Evolutionary conservation across 208 protist species (phyloP).

Genomic region (Leishmania guyanensis): DNA sequence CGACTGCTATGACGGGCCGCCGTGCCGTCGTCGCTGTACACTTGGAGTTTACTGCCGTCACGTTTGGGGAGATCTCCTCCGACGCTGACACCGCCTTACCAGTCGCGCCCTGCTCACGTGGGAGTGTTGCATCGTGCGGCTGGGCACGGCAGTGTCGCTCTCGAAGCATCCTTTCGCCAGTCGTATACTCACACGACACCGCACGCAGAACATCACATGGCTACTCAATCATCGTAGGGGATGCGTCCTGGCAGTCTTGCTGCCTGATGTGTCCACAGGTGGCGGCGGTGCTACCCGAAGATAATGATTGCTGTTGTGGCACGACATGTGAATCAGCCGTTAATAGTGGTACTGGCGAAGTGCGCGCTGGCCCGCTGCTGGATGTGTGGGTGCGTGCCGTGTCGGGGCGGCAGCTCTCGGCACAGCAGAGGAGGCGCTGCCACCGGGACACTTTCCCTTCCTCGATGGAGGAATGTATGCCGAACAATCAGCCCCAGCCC

Average conservation of each 20-base stretch:
- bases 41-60: not conserved
- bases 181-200: not conserved
- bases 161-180: not conserved
- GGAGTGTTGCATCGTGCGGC: slow-evolving; percentile 12
- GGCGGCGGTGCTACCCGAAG: not conserved
- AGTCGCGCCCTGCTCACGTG: slow-evolving; percentile 4
- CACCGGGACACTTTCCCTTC: not conserved
- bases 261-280: slow-evolving; percentile 23
- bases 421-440: not conserved
- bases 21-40: not conserved
- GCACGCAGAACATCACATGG: slow-evolving; percentile 6
- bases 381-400: slow-evolving; percentile 29
- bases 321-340: not conserved
- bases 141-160: not conserved
- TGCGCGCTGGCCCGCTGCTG: slow-evolving; percentile 8
- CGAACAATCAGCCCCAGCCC: slow-evolving; percentile 1
- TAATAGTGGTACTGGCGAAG: not conserved
- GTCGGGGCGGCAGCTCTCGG: not conserved
- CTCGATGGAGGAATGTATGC: not conserved
- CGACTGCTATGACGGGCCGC: not conserved
- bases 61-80: not conserved
- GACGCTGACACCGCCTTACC: not conserved
- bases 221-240: slow-evolving; percentile 16
- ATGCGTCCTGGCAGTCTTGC: slow-evolving; percentile 10
- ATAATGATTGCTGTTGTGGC: not conserved